These are phyloP conservation scores for Tulasnella sp. DNA, from an alignment of 768 basidiomycete genomes.

Conservation along the genomic window DNA sequence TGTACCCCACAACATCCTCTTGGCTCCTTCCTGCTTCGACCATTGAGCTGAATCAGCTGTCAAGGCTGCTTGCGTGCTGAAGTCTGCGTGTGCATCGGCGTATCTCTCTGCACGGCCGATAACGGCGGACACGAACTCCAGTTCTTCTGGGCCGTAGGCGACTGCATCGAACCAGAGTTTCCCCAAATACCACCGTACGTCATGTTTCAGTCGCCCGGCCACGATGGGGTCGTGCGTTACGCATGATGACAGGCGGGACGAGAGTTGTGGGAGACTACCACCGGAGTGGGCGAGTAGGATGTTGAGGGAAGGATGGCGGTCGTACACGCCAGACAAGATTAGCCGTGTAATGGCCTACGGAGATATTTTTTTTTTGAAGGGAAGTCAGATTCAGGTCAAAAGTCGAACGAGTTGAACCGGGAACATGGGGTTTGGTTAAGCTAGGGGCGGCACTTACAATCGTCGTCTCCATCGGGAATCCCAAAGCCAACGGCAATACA, in stretches of 20 bases:
- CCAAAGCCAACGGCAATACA: constrained; percentile 78
- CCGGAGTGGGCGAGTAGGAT: constrained; percentile 85
- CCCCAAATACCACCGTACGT: constrained; percentile 77
- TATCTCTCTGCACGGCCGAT: constrained; percentile 58
- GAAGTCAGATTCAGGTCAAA: not conserved
- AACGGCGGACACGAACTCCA: constrained; percentile 69
- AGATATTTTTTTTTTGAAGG: not conserved
- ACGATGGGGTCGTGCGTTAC: constrained; percentile 81
- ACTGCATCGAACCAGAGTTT: constrained; percentile 81
- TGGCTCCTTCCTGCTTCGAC: constrained; percentile 18
- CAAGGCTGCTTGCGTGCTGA: constrained; percentile 29
- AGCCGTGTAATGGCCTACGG: constrained; percentile 65
- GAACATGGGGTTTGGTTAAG: too few relatives aligned
- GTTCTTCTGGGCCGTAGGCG: constrained; percentile 82
- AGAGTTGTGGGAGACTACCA: constrained; percentile 76
- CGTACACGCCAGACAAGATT: constrained; percentile 75
- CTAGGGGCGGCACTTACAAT: constrained; percentile 49
- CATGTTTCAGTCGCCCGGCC: constrained; percentile 66
- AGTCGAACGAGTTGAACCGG: too few relatives aligned
- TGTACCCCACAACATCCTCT: constrained; percentile 61
- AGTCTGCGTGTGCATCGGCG: constrained; percentile 26
- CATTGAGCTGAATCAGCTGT: not conserved
- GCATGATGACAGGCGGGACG: constrained; percentile 79
- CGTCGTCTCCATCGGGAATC: constrained; percentile 89
- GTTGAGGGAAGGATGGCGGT: constrained; percentile 69